phyloP scores from a whole-genome alignment of 805 yeast genomes.

The Kuraishia piskuri region DNA sequence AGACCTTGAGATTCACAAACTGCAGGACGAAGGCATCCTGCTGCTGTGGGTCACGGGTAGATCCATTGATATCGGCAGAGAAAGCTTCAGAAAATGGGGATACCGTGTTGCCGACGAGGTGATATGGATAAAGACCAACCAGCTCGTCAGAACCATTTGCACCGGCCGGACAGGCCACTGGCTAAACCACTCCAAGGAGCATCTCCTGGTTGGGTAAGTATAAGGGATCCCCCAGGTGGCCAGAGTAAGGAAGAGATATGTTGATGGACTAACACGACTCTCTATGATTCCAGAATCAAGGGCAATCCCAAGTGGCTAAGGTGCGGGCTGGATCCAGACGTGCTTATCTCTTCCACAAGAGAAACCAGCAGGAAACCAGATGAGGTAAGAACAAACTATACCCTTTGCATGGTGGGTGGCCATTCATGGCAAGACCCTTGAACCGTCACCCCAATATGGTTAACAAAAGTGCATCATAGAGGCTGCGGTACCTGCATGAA shows the following conservation, averaged over 20 bases:
- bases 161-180: slow-evolving; percentile 97
- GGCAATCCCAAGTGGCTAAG: slow-evolving; percentile 73
- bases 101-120: slow-evolving; percentile 70
- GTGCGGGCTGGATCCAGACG: slow-evolving; percentile 59
- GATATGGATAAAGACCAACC: slow-evolving; percentile 88
- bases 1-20: slow-evolving; percentile 50
- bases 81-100: slow-evolving; percentile 75
- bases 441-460: background rate
- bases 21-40: slow-evolving; percentile 80
- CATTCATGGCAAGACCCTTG: too few species aligned
- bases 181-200: slow-evolving; percentile 94
- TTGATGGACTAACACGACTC: background rate
- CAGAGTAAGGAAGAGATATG: too few species aligned
- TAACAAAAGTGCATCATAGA: background rate
- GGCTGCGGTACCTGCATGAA: background rate
- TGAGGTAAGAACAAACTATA: slow-evolving; percentile 33
- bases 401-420: background rate
- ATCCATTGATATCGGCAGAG: slow-evolving; percentile 81
- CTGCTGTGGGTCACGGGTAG: slow-evolving; percentile 94
- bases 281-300: slow-evolving; percentile 30
- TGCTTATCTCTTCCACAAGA: slow-evolving; percentile 74
- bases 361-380: slow-evolving; percentile 91
- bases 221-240: background rate
- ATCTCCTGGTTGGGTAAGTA: slow-evolving; percentile 60
- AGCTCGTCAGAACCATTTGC: slow-evolving; percentile 77